These are phyloP conservation scores for Prillingera fragicola DNA, from an alignment of 1,284 basidiomycete species.

Conservation along the genomic window DNA sequence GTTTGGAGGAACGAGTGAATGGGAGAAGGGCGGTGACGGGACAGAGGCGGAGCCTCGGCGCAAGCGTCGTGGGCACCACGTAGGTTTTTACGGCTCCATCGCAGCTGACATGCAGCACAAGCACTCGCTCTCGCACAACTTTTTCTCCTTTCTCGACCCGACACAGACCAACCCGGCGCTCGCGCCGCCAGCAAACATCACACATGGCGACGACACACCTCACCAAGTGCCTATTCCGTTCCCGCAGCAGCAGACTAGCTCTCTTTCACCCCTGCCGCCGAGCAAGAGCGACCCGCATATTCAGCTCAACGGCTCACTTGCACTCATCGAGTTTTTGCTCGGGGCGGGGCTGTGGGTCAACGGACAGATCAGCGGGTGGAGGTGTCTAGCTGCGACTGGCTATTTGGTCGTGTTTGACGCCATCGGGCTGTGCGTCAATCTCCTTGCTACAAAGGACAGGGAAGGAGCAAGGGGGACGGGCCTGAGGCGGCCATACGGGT, in stretches of 20 bases:
- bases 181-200: constrained; percentile 21
- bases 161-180: constrained; percentile 41
- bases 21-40: too few species aligned
- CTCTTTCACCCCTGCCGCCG: constrained; percentile 24
- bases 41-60: constrained; percentile 44
- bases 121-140: constrained; percentile 87
- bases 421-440: constrained; percentile 62
- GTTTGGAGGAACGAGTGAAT: constrained; percentile 29
- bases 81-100: constrained; percentile 19
- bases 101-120: constrained; percentile 56
- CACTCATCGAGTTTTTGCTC: constrained; percentile 50
- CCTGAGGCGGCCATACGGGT: constrained; percentile 63
- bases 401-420: constrained; percentile 96
- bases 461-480: constrained; percentile 39
- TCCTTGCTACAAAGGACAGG: constrained; percentile 51
- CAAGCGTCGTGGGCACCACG: constrained; percentile 69
- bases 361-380: constrained; percentile 83
- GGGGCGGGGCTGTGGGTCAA: constrained; percentile 70
- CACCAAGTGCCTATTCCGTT: constrained; percentile 20
- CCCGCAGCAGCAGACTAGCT: constrained; percentile 20
- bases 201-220: constrained; percentile 11
- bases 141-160: constrained; percentile 80
- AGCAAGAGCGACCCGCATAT: constrained; percentile 39
- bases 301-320: constrained; percentile 48
- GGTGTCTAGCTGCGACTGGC: constrained; percentile 81